These are phyloP conservation scores for Cylindrotheca closterium DNA, from an alignment of 108 stramenopile species.

Conservation along the genomic window DNA sequence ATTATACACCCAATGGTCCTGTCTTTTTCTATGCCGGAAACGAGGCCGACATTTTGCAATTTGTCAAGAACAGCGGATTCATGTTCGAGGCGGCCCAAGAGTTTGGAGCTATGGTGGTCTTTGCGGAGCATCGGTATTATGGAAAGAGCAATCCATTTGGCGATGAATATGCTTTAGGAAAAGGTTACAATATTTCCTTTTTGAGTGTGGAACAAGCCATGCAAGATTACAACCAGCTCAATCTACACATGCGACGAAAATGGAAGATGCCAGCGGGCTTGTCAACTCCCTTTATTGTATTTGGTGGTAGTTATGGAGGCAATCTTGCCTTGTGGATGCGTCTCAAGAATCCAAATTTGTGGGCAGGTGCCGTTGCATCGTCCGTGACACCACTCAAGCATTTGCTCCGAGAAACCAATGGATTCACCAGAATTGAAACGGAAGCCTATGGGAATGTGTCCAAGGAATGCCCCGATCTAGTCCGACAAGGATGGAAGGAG, in stretches of 20 bases:
- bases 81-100: constrained; percentile 55
- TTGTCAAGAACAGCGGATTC: constrained; percentile 64
- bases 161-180: constrained; percentile 1
- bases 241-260: constrained; percentile 30
- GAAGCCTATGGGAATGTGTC: constrained; percentile 35
- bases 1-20: constrained; percentile 25
- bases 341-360: constrained; percentile 73
- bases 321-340: constrained; percentile 79
- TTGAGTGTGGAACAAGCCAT: constrained; percentile 58
- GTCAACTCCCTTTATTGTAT: constrained; percentile 40
- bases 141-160: constrained; percentile 37
- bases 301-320: constrained; percentile 82
- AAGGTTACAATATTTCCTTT: constrained; percentile 29
- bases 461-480: constrained; percentile 17
- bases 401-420: constrained; percentile 38
- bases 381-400: constrained; percentile 64
- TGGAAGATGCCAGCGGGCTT: constrained; percentile 12
- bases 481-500: constrained; percentile 34
- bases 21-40: constrained; percentile 67
- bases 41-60: constrained; percentile 66
- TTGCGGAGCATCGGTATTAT: constrained; percentile 80
- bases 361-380: constrained; percentile 66
- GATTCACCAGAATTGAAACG: constrained; percentile 29
- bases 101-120: constrained; percentile 66
- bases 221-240: constrained; percentile 63